Percentiles rank a stretch among this genome's conserved stretches.
Conservation (phyloP, 331 rosid species). For the Malus hybrid region DNA sequence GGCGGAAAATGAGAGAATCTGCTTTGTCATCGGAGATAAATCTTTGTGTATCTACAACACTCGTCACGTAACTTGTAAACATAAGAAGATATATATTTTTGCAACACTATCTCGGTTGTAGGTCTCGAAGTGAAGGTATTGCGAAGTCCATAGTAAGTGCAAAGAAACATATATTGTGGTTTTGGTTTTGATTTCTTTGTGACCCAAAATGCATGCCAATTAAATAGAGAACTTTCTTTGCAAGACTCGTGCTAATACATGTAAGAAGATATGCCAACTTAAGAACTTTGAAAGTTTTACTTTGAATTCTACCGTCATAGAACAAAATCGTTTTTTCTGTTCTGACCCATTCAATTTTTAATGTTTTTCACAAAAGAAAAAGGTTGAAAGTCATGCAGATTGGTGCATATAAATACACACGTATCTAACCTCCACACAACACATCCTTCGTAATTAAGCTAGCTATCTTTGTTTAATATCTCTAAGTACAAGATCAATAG, state of each 20-base stretch:
- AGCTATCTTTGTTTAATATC: not conserved
- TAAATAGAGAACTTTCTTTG: too few species aligned
- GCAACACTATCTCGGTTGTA: not conserved
- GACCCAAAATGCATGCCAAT: not conserved
- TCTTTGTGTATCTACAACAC: not conserved
- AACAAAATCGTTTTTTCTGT: not conserved
- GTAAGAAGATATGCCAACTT: not conserved
- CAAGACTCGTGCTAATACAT: not conserved
- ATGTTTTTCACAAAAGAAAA: not conserved
- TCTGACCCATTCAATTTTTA: not conserved
- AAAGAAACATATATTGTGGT: not conserved
- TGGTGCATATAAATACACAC: not conserved
- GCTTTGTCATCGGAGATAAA: too few species aligned
- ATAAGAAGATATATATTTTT: too few species aligned
- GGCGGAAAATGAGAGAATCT: not conserved
- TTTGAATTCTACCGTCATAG: not conserved
- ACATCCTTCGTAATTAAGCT: not conserved
- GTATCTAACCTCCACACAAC: not conserved
- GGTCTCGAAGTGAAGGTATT: not conserved
- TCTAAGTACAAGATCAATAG: not conserved
- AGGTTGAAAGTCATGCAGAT: not conserved
- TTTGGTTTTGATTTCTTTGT: not conserved
- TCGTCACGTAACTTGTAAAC: not conserved
- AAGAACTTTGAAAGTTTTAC: not conserved
- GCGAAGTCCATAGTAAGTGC: not conserved